A percentile compares a stretch with the other conserved stretches of the same genome.
These are phyloP conservation scores for Malassezia brasiliensis DNA, from an alignment of 1,284 basidiomycete species.

Conservation along the genomic window DNA sequence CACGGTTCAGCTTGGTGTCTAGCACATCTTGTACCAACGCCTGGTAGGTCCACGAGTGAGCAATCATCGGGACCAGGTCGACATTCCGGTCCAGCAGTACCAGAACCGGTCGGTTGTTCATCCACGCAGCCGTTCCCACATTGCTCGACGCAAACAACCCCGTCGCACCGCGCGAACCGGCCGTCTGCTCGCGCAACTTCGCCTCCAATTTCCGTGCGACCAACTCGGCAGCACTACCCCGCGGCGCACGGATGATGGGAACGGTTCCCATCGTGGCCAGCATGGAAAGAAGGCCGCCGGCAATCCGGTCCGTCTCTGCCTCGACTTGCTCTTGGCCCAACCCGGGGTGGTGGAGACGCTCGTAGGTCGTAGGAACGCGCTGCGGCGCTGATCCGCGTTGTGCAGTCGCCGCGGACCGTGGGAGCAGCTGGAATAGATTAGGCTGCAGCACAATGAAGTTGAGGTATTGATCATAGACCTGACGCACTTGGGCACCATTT, in stretches of 20 bases:
- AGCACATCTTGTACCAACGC: slow-evolving; percentile 95
- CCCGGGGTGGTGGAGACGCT: slow-evolving; percentile 80
- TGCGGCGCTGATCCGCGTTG: slow-evolving; percentile 16
- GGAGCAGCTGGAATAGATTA: slow-evolving; percentile 82
- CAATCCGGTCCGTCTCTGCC: slow-evolving; percentile 81
- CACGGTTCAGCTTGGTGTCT: slow-evolving; percentile 91
- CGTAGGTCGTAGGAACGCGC: slow-evolving; percentile 55
- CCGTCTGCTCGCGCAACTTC: slow-evolving; percentile 82
- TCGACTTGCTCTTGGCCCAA: slow-evolving; percentile 86
- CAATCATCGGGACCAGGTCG: slow-evolving; percentile 86
- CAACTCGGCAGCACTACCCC: slow-evolving; percentile 97
- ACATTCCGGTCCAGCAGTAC: slow-evolving; percentile 89
- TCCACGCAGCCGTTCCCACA: slow-evolving; percentile 17
- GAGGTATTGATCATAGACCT: slow-evolving; percentile 63
- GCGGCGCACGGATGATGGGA: slow-evolving; percentile 86
- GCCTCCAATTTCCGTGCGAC: slow-evolving; percentile 88
- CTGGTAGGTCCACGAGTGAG: slow-evolving; percentile 99
- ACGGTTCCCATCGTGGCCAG: slow-evolving; percentile 85
- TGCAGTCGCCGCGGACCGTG: slow-evolving; percentile 43
- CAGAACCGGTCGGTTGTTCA: slow-evolving; percentile 53
- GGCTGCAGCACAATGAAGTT: slow-evolving; percentile 92
- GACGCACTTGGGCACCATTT: slow-evolving; percentile 57
- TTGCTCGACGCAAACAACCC: slow-evolving; percentile 39
- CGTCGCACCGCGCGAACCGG: slow-evolving; percentile 55
- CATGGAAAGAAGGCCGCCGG: slow-evolving; percentile 80